phyloP scores from a whole-genome alignment of 352 stramenopile genomes.

The Phytopythium chamaehyphon region DNA sequence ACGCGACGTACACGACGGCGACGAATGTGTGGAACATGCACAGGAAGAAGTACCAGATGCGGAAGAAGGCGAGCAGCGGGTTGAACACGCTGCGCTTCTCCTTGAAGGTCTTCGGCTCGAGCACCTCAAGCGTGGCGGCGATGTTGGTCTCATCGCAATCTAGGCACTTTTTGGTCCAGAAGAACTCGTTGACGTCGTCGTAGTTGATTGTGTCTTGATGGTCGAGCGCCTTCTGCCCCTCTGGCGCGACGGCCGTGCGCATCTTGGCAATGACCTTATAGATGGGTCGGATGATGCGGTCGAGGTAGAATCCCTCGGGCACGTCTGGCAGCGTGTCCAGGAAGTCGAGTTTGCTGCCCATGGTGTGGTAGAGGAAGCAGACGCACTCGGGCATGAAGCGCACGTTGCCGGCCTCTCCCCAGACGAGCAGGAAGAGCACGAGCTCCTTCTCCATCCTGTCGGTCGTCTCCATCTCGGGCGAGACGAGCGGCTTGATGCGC shows the following conservation, averaged over 20 bases:
- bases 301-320: conserved; percentile 55
- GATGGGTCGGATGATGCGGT: conserved; percentile 66
- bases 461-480: conserved; percentile 32
- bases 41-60: conserved; percentile 81
- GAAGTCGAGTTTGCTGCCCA: conserved; percentile 60
- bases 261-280: conserved; percentile 79
- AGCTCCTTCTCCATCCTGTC: conserved; percentile 63
- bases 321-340: conserved; percentile 50
- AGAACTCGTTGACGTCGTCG: conserved; percentile 89
- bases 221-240: conserved; percentile 48
- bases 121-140: conserved; percentile 45
- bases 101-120: conserved; percentile 84
- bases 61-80: conserved; percentile 76
- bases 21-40: conserved; percentile 67
- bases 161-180: conserved; percentile 68
- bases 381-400: conserved; percentile 89
- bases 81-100: conserved; percentile 87
- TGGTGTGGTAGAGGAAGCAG: conserved; percentile 85
- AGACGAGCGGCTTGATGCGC: conserved; percentile 81
- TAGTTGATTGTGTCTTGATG: conserved; percentile 86
- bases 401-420: conserved; percentile 81
- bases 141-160: conserved; percentile 69
- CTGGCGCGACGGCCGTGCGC: conserved; percentile 35
- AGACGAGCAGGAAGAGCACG: conserved; percentile 77
- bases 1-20: conserved; percentile 63